Evolutionary conservation across 352 stramenopile species (phyloP).

Genomic region (Plasmopara muralis): DNA sequence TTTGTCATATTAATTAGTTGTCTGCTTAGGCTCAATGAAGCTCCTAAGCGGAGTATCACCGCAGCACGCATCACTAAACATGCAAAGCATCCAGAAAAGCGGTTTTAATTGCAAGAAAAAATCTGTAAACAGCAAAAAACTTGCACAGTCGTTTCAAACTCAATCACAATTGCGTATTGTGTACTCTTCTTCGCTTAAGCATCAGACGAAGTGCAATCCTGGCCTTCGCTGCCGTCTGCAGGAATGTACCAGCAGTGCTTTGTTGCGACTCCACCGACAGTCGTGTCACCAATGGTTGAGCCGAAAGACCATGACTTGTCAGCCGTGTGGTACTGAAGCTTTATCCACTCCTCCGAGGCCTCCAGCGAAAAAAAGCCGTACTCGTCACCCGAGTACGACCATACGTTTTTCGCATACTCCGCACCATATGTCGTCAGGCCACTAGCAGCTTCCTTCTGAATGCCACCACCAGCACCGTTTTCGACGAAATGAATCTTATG

Average conservation of each 20-base stretch:
- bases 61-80: too few species aligned
- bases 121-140: too few species aligned
- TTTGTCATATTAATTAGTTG: too few species aligned
- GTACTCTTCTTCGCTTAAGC: too few species aligned
- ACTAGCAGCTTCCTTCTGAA: slow-evolving; percentile 58
- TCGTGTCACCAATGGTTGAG: slow-evolving; percentile 29
- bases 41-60: too few species aligned
- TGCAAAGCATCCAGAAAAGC: too few species aligned
- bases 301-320: slow-evolving; percentile 45
- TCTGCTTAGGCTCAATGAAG: too few species aligned
- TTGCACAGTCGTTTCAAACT: neutral
- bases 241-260: slow-evolving; percentile 71
- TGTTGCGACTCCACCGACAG: slow-evolving; percentile 34
- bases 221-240: slow-evolving; percentile 24
- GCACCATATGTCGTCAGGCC: slow-evolving; percentile 43
- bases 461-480: slow-evolving; percentile 61
- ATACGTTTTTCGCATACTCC: slow-evolving; percentile 40
- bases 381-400: slow-evolving; percentile 48
- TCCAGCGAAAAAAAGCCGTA: slow-evolving; percentile 58
- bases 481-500: slow-evolving; percentile 60
- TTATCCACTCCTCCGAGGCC: slow-evolving; percentile 45
- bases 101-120: too few species aligned
- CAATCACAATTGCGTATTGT: neutral
- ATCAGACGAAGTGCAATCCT: slow-evolving; percentile 8
- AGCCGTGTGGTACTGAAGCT: slow-evolving; percentile 55